Base-by-base conservation (phyloP, 371 early-diverging fungal genomes). In the Phascolomyces articulosus region DNA sequence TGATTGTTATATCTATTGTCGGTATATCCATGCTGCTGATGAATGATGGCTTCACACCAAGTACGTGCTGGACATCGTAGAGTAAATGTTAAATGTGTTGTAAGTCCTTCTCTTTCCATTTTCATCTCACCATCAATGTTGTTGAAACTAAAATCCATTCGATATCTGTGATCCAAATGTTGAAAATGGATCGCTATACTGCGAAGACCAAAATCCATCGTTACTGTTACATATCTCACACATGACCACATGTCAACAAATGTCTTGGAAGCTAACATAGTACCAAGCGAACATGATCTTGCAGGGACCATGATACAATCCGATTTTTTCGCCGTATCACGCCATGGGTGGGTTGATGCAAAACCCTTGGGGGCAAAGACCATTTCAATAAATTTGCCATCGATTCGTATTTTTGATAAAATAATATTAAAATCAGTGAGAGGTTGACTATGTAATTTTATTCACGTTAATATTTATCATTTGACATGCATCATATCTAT, bases 121-220 rank as follows among this genome's bases (percentile, higher is more conserved):
- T 57, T 56, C 28, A 78, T 73, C 23, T 73, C 68, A 0, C 56
- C 58, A 16, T 59, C 66, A 8, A 47, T 16, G 40, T 77, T 76
- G 40, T 80, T 78, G 29, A 83, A 80, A 1, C 56, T 56, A 38
- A 69, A 69, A 20, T 75, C 77, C n/a, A 80, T 24, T 3, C 66
- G 65, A 40, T 78, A 80, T 0, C 68, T 65, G 13, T 68, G 55
- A 2, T 60, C 55, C 23, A 70, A 20, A 53, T 77, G 71, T 9
- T 48, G 41, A 38, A 83, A 83, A 21, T 62, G 60, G 1, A 83
- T 57, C n/a, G 63, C 60, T 29, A 75, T 59, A 0, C 61, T 60
- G 9, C 76, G 71, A 18, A 48, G 21, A 16, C 74, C 66, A 40
- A 71, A 82, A 11, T 72, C 62, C 20, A 70, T 48, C 3, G 54